These are phyloP conservation scores for Aspergillus alliaceus DNA, from an alignment of 2,329 filamentous ascomycete species.

Conservation along the genomic window DNA sequence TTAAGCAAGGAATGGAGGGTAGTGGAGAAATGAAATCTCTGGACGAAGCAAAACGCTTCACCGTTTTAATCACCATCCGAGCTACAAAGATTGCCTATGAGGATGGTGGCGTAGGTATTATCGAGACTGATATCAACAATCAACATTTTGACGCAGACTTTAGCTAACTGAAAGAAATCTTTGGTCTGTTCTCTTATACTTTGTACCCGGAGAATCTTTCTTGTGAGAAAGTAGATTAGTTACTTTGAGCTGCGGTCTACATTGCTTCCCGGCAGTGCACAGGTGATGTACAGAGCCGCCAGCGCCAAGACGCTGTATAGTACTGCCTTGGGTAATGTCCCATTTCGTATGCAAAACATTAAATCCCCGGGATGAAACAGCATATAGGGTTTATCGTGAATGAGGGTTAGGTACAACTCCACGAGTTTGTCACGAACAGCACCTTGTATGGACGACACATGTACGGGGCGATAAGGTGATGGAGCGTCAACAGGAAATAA, in stretches of 20 bases:
- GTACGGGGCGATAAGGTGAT: no score
- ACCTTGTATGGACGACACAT: background rate
- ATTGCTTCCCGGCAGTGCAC: background rate
- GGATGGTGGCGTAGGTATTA: constrained; percentile 35
- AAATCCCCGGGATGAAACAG: constrained; percentile 4
- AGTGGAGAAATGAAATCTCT: background rate
- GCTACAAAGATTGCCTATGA: constrained; percentile 28
- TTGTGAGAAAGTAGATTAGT: background rate
- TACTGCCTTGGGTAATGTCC: background rate
- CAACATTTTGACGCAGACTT: constrained; percentile 4
- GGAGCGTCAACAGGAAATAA: background rate
- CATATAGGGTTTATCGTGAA: constrained; percentile 8
- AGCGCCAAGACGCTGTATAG: constrained; percentile 2
- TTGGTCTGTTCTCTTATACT: background rate
- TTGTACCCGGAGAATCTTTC: background rate
- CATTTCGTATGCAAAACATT: background rate
- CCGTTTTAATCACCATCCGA: constrained; percentile 23
- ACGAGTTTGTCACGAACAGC: background rate
- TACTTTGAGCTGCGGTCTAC: background rate
- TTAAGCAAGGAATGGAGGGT: background rate
- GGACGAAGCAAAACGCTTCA: constrained; percentile 33
- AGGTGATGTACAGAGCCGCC: background rate
- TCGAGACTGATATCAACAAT: constrained; percentile 16
- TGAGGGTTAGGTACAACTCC: background rate
- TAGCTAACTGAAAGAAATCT: constrained; percentile 48